A percentile compares a stretch with the other conserved stretches of the same genome.
Conservation (phyloP, 2,329 filamentous ascomycete genomes). For the Pseudogymnoascus sp. region DNA sequence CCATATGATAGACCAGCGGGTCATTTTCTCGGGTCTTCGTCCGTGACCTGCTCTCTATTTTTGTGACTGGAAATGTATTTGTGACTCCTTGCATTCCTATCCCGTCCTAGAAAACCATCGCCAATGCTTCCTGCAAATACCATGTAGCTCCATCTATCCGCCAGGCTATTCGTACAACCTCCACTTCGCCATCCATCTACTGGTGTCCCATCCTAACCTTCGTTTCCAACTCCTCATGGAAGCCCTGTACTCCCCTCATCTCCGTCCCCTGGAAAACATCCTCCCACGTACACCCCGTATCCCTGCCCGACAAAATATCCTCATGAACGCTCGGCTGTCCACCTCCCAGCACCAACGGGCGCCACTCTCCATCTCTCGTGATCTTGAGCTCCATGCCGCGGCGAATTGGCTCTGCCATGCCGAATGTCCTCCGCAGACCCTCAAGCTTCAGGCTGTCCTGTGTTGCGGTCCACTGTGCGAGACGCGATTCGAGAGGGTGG, state of each 20-base stretch:
- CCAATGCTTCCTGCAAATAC: background rate
- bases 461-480: conserved; percentile 82
- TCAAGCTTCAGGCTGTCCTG: conserved; percentile 86
- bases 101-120: background rate
- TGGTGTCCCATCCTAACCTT: conserved; percentile 64
- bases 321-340: conserved; percentile 61
- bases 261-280: conserved; percentile 83
- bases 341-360: conserved; percentile 59
- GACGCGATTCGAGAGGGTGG: conserved; percentile 87
- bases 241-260: conserved; percentile 57
- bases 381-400: conserved; percentile 95
- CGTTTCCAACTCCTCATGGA: conserved; percentile 92
- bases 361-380: conserved; percentile 70
- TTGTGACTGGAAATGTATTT: background rate
- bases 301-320: conserved; percentile 77
- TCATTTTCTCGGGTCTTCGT: background rate
- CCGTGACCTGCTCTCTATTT: background rate
- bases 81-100: background rate
- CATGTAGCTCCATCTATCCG: background rate
- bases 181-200: background rate
- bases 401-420: conserved; percentile 85
- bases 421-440: conserved; percentile 76
- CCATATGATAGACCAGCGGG: background rate
- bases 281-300: conserved; percentile 79
- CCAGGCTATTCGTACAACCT: conserved; percentile 6